Base-by-base conservation (phyloP, 2,329 filamentous ascomycete genomes). In the Parafenestella ontariensis region DNA sequence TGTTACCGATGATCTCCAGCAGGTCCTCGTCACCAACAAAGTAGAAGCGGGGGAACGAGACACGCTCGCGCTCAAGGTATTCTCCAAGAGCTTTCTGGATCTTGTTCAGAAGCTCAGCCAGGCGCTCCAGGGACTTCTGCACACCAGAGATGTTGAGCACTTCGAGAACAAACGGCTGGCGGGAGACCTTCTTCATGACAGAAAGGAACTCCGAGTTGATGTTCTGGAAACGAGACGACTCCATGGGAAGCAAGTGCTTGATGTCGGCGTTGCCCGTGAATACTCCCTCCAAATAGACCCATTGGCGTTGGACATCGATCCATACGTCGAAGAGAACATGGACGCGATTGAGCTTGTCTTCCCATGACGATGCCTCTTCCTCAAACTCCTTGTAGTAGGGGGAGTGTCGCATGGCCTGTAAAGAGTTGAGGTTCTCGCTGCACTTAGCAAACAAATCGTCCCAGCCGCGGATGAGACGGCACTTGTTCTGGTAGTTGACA, bases 241-340 rank as follows among this genome's bases (percentile, higher is more conserved):
- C 95, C 59, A 96, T 93, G 4, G 96, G 96, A 20, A 99, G 85
- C 46, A 99, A 82, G 75, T 98, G 94, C 78, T 98, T 99, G 82
- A 99, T 99, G 71, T 99, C 95, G 34, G 92, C 94, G 72, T 99
- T 99, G 54, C 95, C 95, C 1, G 94, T 97, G 74, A 99, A 99
- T 29, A 99, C 95, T 63, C 95, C 95, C 78, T 99, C 96, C 5
- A 99, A 86, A 75, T 99, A 99, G 7, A 99, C 95, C 95, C 95
- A 99, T 79, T 99, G 95, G 58, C 96, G 89, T 76, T 99, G 95
- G n/a, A 99, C 96, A 77, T 99, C 96, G 67, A 99, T 99, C 96
- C 96, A 99, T 15, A 99, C 93, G 75, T 99, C 95, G 70, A 99
- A 99, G 9, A 99, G 84, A 15, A 99, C 92, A 73, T 99, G 95